Evolutionary conservation across 2,329 filamentous ascomycete genomes (phyloP).

Genomic region (Podosphaera aphanis): DNA sequence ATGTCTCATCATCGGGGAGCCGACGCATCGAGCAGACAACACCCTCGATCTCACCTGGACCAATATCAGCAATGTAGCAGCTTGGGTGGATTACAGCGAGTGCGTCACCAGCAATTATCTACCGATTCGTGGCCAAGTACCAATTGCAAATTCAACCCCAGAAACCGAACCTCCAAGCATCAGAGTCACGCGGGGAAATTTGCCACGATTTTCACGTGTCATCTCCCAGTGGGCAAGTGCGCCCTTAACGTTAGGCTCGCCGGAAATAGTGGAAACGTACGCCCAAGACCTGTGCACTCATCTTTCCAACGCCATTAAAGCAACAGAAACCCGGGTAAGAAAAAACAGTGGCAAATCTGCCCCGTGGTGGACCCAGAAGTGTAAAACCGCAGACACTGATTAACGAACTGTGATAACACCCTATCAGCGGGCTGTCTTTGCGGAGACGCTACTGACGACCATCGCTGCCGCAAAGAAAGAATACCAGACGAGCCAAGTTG

Average conservation of each 20-base stretch:
- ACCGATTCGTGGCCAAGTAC: not conserved
- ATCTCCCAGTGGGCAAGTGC: not conserved
- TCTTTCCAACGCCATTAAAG: not conserved
- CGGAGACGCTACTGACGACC: not conserved
- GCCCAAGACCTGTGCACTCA: not conserved
- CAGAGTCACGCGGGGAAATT: too few species aligned
- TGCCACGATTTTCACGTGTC: not conserved
- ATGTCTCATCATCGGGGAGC: not conserved
- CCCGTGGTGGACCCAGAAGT: not conserved
- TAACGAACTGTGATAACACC: too few species aligned
- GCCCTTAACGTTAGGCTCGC: not conserved
- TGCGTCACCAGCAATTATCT: not conserved
- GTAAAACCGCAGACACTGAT: not conserved
- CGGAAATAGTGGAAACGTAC: not conserved
- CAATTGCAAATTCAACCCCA: too few species aligned
- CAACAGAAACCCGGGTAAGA: not conserved
- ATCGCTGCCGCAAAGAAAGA: not conserved
- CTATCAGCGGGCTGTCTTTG: not conserved
- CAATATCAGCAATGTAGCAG: not conserved
- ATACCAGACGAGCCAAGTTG: not conserved
- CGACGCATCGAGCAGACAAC: not conserved
- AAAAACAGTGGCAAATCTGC: not conserved
- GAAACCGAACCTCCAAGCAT: too few species aligned
- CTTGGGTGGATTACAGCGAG: not conserved
- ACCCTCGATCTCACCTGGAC: not conserved